Percentiles rank a stretch among this genome's conserved stretches.
Conservation (phyloP, 176 grass and related monocot genomes). For the Pontederia paniculata region DNA sequence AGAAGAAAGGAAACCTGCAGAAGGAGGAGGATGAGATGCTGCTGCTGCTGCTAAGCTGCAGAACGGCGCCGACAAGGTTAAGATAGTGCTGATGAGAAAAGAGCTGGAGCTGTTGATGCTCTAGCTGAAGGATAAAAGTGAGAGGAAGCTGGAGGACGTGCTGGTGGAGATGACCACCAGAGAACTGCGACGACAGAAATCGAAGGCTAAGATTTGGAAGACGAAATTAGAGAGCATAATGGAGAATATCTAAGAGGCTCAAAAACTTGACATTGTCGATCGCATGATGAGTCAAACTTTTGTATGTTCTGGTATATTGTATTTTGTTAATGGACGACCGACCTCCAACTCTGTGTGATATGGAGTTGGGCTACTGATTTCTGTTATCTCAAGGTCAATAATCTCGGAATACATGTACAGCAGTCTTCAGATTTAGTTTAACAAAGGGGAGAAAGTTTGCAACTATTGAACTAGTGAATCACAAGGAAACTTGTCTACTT, state of each 20-base stretch:
- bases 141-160: conserved; percentile 20
- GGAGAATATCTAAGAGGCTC: conserved; percentile 9
- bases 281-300: too few relatives aligned
- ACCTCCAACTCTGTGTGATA: too few relatives aligned
- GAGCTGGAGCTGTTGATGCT: conserved; percentile 22
- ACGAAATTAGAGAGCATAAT: conserved; percentile 20
- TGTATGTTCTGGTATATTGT: too few relatives aligned
- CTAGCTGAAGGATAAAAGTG: conserved; percentile 13
- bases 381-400: too few relatives aligned
- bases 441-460: too few relatives aligned
- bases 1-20: not conserved
- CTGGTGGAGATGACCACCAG: conserved; percentile 17
- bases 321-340: too few relatives aligned
- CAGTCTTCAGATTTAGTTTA: too few relatives aligned
- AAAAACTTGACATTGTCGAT: not conserved
- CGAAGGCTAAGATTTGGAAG: conserved; percentile 8
- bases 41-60: not conserved
- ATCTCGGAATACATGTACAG: too few relatives aligned
- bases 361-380: too few relatives aligned
- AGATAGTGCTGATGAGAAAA: conserved; percentile 17
- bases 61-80: conserved; percentile 18
- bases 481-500: too few relatives aligned
- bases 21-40: not conserved
- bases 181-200: conserved; percentile 1
- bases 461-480: too few relatives aligned